Evolutionary conservation across 2,329 filamentous ascomycete species (phyloP), one percentile per base, ranked within the genome.

Genomic region (Colletotrichum magnum): DNA sequence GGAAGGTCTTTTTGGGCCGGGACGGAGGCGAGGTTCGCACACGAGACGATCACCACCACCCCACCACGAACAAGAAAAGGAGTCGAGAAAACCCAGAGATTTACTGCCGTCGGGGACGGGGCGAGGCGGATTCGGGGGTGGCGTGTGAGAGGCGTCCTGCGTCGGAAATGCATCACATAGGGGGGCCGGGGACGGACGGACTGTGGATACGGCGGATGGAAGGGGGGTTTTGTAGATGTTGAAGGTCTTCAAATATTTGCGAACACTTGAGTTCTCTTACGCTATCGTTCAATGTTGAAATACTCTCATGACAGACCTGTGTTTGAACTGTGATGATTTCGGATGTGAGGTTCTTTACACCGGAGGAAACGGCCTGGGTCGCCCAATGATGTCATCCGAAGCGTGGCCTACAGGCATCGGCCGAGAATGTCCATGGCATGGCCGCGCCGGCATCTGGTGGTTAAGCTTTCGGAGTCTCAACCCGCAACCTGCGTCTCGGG

Each of bases 191-290:
- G 58, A 43, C 28, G 64, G 58, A 41, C 36, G 45, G 58, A 32
- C 48, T 24, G 67, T 65, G 66, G 57, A 58, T 43, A 71, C 39
- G 47, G 60, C 47, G 66, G 63, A 36, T 57, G 43, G 65, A 48
- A 52, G 59, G 60, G 60, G 65, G 56, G 50, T 66, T 70, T 56
- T 71, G 69, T 71, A 71, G 66, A 71, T 71, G 69, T 7, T 1
- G 61, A 62, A 63, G 57, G 53, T 65, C 52, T 50, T 51, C 21
- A 24, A 24, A 71, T 64, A 71, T 62, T 58, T 58, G 53, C 56
- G 70, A 70, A 54, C 67, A 67, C 47, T 61, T 66, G 61, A 57
- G 66, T 70, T 56, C 52, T 69, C 50, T 60, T 60, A 41, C 26
- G 63, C 41, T 41, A n/a, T 6, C 21, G 2, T 15, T 41, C 15